Evolutionary conservation across 257 asterid species (phyloP), one percentile per base, ranked within the genome.

Genomic region (Petunia axillaris): DNA sequence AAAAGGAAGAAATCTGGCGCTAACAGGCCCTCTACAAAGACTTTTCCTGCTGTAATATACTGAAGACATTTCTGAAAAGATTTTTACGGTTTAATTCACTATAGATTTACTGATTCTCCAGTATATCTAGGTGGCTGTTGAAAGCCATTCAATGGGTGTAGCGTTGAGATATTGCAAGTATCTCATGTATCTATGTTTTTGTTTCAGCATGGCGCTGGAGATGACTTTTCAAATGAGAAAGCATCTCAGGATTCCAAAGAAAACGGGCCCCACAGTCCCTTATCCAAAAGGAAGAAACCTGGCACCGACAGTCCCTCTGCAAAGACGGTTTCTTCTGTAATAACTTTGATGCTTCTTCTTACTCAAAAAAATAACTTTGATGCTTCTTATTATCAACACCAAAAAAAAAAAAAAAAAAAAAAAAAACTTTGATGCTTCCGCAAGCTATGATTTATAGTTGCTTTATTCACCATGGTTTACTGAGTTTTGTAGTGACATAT

Each of bases 401-500:
- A 25, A 25, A 25, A 25, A 25, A 25, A 25, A 25, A 25, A 25
- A 25, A 25, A 25, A 25, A 25, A 25, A 25, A 25, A 25, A 25
- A 25, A 25, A 25, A 25, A 64, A 46, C 50, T 57, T 48, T 37
- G 76, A 79, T 79, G 81, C 55, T 74, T 73, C 78, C 48, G 62
- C 35, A 35, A 44, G 4, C 76, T 71, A 14, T 67, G 75, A 66
- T 76, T 40, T 68, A 84, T 59, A 40, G 50, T 62, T 81, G 64
- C 38, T 15, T 11, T 46, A 44, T 73, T 50, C 44, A 50, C 62
- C 40, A 63, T 65, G 57, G 54, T 64, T 60, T 53, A 73, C 87
- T 85, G 78, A 86, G n/a, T 7, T 75, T 60, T 82, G 10, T 55
- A 78, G 53, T 70, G 70, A 80, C 73, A n/a, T 89, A 65, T 80